Conservation (phyloP, 495 filamentous ascomycete species). For the Lichenothelia convexa region DNA sequence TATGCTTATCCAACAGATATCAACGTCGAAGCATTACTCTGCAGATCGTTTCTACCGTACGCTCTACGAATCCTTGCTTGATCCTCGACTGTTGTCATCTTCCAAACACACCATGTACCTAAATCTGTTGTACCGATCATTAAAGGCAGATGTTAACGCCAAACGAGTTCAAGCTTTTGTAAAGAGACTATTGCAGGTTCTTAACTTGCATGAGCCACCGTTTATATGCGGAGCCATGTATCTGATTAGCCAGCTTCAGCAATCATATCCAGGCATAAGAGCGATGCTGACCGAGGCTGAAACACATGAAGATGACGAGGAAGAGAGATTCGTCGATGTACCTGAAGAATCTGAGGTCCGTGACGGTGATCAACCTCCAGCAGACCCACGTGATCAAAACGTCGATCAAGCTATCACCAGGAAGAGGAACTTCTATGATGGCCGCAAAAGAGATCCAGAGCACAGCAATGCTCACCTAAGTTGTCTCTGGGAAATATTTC, state of each 20-base stretch:
- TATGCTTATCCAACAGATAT: slow-evolving; percentile 88
- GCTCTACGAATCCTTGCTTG: slow-evolving; percentile 83
- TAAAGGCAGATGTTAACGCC: slow-evolving; percentile 73
- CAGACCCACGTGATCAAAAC: slow-evolving; percentile 8
- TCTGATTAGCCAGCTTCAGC: slow-evolving; percentile 63
- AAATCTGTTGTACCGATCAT: slow-evolving; percentile 69
- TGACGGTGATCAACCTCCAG: background rate
- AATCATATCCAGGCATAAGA: slow-evolving; percentile 53
- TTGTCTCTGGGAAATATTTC: slow-evolving; percentile 84
- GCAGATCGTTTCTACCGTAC: slow-evolving; percentile 88
- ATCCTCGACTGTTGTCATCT: slow-evolving; percentile 68
- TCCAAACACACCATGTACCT: slow-evolving; percentile 93
- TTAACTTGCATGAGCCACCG: slow-evolving; percentile 70
- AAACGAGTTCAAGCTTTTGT: slow-evolving; percentile 88
- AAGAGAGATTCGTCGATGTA: slow-evolving; percentile 57
- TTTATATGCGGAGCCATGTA: slow-evolving; percentile 85
- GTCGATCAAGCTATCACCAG: slow-evolving; percentile 2
- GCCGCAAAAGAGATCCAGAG: slow-evolving; percentile 75
- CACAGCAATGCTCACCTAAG: slow-evolving; percentile 77
- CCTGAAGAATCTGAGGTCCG: slow-evolving; percentile 29
- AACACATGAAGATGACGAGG: slow-evolving; percentile 44
- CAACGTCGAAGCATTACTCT: slow-evolving; percentile 52
- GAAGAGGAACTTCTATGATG: slow-evolving; percentile 40
- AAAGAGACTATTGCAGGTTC: slow-evolving; percentile 72
- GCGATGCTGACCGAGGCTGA: slow-evolving; percentile 57